A percentile compares a stretch with the other conserved stretches of the same genome.
phyloP scores from a whole-genome alignment of 2,329 filamentous ascomycete species.

The Dactylellina leptospora region DNA sequence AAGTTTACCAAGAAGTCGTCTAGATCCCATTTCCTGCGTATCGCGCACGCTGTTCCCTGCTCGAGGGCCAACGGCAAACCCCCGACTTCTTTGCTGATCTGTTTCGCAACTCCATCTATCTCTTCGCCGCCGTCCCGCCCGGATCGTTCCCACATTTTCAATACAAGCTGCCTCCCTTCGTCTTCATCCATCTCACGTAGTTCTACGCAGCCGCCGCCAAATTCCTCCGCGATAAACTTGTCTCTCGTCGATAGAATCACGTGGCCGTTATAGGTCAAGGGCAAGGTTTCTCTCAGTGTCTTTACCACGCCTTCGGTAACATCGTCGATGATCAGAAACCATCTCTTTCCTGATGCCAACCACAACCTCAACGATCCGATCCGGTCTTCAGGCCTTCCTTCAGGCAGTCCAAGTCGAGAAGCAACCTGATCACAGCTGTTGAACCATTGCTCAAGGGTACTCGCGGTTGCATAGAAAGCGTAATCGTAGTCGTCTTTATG shows the following conservation, averaged over 20 bases:
- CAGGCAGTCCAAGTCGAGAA: neutral
- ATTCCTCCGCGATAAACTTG: constrained; percentile 3
- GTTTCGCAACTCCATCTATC: neutral
- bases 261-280: constrained; percentile 5
- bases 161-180: constrained; percentile 13
- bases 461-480: constrained; percentile 11
- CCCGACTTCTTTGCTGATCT: constrained; percentile 18
- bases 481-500: constrained; percentile 9
- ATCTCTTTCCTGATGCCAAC: neutral
- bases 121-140: neutral
- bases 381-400: neutral
- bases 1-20: neutral
- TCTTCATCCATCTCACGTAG: constrained; percentile 10
- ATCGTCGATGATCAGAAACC: constrained; percentile 27
- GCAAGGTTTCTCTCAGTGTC: neutral
- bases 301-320: neutral
- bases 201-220: constrained; percentile 1
- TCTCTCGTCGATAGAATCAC: constrained; percentile 16
- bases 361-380: neutral
- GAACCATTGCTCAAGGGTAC: constrained; percentile 16
- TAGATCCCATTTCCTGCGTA: neutral
- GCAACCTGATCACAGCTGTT: constrained; percentile 15
- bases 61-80: constrained; percentile 17
- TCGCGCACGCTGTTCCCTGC: constrained; percentile 6
- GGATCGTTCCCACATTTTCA: neutral